These are phyloP conservation scores for Orychophragmus violaceus DNA, from an alignment of 345 rosid genomes.

Conservation along the genomic window DNA sequence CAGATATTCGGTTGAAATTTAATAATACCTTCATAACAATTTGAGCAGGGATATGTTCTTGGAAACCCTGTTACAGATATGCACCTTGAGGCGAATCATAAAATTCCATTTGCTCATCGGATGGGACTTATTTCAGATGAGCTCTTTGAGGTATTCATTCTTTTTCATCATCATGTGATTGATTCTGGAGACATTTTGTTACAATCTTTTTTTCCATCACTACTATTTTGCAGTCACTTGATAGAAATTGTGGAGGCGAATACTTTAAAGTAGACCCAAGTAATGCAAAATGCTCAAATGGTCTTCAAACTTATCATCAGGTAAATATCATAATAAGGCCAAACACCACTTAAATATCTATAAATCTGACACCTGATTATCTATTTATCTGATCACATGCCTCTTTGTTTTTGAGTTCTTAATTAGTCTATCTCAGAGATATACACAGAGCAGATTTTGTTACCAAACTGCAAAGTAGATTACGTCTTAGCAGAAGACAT, in stretches of 20 bases:
- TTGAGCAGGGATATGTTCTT: constrained; percentile 28
- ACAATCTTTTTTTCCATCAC: not conserved
- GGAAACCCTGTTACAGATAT: constrained; percentile 5
- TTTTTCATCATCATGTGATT: not conserved
- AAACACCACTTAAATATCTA: no score
- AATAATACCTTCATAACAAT: not conserved
- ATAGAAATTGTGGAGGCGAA: constrained; percentile 18
- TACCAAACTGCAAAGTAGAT: constrained; percentile 26
- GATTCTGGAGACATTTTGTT: not conserved
- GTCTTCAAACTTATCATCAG: constrained; percentile 4
- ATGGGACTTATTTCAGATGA: constrained; percentile 32
- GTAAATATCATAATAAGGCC: no score
- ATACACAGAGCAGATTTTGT: constrained; percentile 12
- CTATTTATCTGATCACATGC: no score
- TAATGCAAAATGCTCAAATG: constrained; percentile 24
- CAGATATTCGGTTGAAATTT: not conserved
- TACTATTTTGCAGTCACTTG: constrained; percentile 14
- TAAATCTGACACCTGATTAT: no score
- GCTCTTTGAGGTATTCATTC: constrained; percentile 9
- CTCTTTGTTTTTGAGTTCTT: not conserved
- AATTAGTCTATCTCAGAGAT: constrained; percentile 20
- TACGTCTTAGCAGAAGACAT: not conserved
- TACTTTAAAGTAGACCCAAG: constrained; percentile 19
- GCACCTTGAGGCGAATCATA: not conserved
- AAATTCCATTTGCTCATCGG: constrained; percentile 16